Evolutionary conservation across 768 basidiomycete genomes (phyloP).

Genomic region (Phaeotremella fagi): DNA sequence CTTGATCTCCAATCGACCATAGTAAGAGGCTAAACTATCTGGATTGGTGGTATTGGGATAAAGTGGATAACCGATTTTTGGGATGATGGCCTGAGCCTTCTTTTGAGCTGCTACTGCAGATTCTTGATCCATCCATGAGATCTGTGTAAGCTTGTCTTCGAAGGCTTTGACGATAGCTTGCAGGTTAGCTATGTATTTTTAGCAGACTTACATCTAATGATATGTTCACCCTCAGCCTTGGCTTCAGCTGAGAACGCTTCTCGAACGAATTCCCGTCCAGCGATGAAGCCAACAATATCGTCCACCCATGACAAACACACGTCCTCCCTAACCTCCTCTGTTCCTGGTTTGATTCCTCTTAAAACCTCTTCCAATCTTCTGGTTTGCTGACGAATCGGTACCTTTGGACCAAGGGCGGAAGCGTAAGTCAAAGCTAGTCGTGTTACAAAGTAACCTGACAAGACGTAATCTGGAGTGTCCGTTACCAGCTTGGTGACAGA

Average conservation of each 20-base stretch:
- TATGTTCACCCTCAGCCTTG: slow-evolving; percentile 69
- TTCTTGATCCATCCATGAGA: slow-evolving; percentile 87
- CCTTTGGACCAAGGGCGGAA: slow-evolving; percentile 61
- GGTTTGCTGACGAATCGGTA: slow-evolving; percentile 72
- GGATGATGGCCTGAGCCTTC: slow-evolving; percentile 77
- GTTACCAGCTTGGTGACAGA: slow-evolving; percentile 67
- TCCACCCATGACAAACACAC: slow-evolving; percentile 74
- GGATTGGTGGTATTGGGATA: slow-evolving; percentile 76
- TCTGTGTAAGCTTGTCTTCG: slow-evolving; percentile 63
- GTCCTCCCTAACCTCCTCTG: slow-evolving; percentile 73
- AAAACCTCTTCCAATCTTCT: slow-evolving; percentile 67
- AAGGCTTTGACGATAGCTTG: slow-evolving; percentile 71
- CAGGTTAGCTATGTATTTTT: slow-evolving; percentile 1
- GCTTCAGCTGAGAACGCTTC: slow-evolving; percentile 57
- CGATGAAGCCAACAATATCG: slow-evolving; percentile 73
- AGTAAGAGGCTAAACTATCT: slow-evolving; percentile 67
- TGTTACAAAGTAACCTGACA: slow-evolving; percentile 84
- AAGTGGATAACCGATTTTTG: slow-evolving; percentile 90
- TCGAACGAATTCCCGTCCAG: slow-evolving; percentile 74
- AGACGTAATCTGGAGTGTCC: slow-evolving; percentile 61
- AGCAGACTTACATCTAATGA: slow-evolving; percentile 63
- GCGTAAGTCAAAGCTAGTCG: slow-evolving; percentile 67
- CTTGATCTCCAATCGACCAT: slow-evolving; percentile 60
- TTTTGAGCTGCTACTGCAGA: slow-evolving; percentile 75
- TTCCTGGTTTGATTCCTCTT: slow-evolving; percentile 80